Evolutionary conservation across 75 land plant genomes (phyloP).

Genomic region (Selaginella moellendorffii): DNA sequence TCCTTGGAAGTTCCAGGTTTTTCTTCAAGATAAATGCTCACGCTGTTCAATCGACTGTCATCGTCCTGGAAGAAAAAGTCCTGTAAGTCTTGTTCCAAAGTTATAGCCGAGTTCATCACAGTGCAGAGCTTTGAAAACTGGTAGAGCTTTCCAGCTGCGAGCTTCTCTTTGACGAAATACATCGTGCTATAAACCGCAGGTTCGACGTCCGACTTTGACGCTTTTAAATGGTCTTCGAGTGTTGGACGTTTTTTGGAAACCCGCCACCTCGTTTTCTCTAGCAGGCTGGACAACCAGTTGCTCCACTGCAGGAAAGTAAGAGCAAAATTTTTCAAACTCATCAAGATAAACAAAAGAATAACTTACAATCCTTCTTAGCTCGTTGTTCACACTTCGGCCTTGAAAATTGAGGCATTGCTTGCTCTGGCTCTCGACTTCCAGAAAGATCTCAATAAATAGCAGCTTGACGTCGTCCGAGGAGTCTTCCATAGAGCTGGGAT

Average conservation of each 20-base stretch:
- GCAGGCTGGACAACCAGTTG: neutral
- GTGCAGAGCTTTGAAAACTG: neutral
- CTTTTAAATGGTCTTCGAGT: too few species aligned
- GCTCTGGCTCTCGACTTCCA: conserved; percentile 40
- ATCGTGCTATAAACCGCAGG: neutral
- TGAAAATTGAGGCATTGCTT: conserved; percentile 34
- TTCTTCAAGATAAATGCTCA: neutral
- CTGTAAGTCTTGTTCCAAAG: neutral
- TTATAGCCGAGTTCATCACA: neutral
- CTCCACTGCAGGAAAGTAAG: neutral
- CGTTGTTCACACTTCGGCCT: conserved; percentile 36
- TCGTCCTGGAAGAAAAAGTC: neutral
- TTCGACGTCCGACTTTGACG: neutral
- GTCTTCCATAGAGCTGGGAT: conserved; percentile 15
- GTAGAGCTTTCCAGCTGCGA: neutral
- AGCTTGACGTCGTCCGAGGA: conserved; percentile 37
- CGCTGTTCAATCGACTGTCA: neutral
- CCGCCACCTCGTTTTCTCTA: neutral
- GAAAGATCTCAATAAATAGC: conserved; percentile 46
- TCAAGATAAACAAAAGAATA: neutral
- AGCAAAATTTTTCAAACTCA: neutral
- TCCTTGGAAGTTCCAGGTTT: neutral
- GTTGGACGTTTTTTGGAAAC: too few species aligned
- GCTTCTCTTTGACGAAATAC: neutral
- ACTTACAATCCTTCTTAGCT: conserved; percentile 53